Evolutionary conservation across 2,329 filamentous ascomycete species (phyloP), one percentile per base, ranked within the genome.

Genomic region (Leptosphaerulina australis): DNA sequence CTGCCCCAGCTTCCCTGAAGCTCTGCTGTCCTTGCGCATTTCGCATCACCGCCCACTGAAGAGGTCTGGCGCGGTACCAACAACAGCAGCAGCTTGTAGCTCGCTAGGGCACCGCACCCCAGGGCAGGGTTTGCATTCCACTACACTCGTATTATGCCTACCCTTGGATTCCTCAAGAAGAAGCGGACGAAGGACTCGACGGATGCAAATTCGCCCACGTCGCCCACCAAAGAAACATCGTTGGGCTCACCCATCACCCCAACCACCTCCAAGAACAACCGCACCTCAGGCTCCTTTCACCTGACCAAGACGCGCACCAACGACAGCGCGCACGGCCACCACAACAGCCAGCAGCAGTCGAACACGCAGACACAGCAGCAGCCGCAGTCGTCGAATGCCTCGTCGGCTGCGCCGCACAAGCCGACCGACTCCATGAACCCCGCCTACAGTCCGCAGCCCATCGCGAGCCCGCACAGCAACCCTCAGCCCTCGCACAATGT

Each of bases 131-230:
- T 54, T 55, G 55, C 62, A 59, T 67, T 60, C 60, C 57, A 48
- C 26, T 34, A 10, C 35, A 20, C 25, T 8, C 37, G 36, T 24
- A 64, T 68, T 76, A 97, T 99, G 94, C 94, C 92, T 86, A 90
- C 85, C 76, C 84, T 97, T 81, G 91, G 91, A 76, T 91, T 97
- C 73, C 85, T 97, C 74, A 97, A 97, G 84, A 97, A 96, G 85
- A 96, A 96, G 84, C 88, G 91, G 84, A 96, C 91, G 79, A 95
- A 91, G 85, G 91, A 97, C 80, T 88, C 86, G 67, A 77, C 64
- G 77, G 79, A 59, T 75, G 74, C 72, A 81, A 79, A 86, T 72
- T 81, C 84, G 72, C 86, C 90, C 73, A 82, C 82, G 64, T 84
- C 86, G 69, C 81, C 85, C 68, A 81, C 81, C 61, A 88, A 82